Evolutionary conservation across 768 basidiomycete genomes (phyloP), one percentile per base, ranked within the genome.

Genomic region (Tephrocybe sp.): DNA sequence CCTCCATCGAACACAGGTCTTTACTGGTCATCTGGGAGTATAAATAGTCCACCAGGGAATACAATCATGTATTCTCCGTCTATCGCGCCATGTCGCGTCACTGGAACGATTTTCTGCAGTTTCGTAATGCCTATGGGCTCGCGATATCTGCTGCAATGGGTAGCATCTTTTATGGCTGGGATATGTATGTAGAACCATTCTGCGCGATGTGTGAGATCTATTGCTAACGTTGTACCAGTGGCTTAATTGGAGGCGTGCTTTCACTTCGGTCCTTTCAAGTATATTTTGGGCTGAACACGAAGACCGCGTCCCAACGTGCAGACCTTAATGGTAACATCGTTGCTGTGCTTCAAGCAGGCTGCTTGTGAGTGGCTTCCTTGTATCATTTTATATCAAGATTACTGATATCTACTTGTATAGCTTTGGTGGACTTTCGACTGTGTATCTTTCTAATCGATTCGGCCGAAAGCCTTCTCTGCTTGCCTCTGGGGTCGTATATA

Each of bases 251-350:
- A 10, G 78, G 79, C 27, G 63, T 79, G 11, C 61, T 79, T 36
- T 56, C 76, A 16, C 61, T 80, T 12, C 31, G 56, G 4, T 76
- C 78, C 3, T 79, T 80, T 58, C 66, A 76, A 52, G 37, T 57
- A 13, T 79, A 75, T 56, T 79, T 80, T 58, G 76, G 75, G 11
- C 42, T 79, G 36, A 57, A 77, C 58, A 60, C 66, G 43, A 56
- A 68, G 62, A 66, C 61, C 19, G 52, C 69, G 1, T 52, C 57
- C 15, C 67, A 70, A 8, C 62, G 61, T 23, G 76, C 77, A 16
- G 60, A 71, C 46, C 50, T 80, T 22, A 68, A 65, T 30, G 79
- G 78, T 4, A 76, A 79, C 51, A 76, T 80, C 22, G 79, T 80
- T 16, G 66, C 78, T 0, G 64, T 77, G 23, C 57, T 79, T 21